Conservation (phyloP, 2,329 filamentous ascomycete genomes). For the Venturia oleaginea region DNA sequence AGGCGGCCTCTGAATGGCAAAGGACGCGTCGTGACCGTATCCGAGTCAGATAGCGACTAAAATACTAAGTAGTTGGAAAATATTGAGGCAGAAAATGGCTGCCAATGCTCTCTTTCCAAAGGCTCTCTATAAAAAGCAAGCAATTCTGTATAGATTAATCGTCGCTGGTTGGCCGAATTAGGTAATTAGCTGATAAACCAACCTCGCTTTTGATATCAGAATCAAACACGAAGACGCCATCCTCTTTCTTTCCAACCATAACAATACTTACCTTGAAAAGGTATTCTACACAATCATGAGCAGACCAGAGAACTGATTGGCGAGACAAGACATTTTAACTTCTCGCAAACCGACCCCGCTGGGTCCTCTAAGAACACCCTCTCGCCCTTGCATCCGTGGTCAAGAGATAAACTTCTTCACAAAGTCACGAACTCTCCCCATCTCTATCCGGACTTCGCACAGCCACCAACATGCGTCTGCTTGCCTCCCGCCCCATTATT, state of each 20-base stretch:
- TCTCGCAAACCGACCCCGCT: neutral
- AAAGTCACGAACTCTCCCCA: neutral
- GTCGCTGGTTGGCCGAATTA: neutral
- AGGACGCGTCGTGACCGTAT: neutral
- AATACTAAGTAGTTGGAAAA: too few species aligned
- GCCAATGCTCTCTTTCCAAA: too few species aligned
- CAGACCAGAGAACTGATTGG: neutral
- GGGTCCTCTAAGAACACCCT: neutral
- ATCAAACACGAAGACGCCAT: neutral
- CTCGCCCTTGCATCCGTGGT: neutral
- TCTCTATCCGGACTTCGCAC: neutral
- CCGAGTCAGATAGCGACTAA: too few species aligned
- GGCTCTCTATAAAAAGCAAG: neutral
- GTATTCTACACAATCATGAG: neutral
- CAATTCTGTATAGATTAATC: neutral
- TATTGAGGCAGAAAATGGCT: too few species aligned
- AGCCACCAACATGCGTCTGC: constrained; percentile 5
- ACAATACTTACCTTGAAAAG: neutral
- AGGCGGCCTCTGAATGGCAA: neutral
- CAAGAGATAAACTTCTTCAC: neutral
- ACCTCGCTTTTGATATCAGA: neutral
- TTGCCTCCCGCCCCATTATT: constrained; percentile 9
- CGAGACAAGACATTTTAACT: neutral
- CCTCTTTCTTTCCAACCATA: neutral
- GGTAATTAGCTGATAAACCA: neutral